Evolutionary conservation across 257 asterid species (phyloP).

Genomic region (Fraxinus cuspidata): DNA sequence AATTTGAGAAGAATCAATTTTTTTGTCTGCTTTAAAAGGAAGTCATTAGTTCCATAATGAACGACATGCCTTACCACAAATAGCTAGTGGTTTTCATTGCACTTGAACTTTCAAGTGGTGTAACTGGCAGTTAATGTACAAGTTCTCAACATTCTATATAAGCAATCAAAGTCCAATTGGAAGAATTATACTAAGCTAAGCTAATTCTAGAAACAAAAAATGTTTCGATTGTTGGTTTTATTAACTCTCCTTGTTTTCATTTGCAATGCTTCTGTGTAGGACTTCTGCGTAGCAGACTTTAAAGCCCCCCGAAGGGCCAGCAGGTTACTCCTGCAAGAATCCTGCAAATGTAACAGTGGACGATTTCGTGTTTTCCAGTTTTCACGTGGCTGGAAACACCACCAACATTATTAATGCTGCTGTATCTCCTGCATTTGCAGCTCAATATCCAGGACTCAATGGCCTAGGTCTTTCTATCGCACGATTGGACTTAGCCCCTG

Average conservation of each 20-base stretch:
- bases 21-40: not conserved
- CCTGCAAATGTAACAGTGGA: constrained; percentile 41
- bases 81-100: not conserved
- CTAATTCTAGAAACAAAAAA: constrained; percentile 15
- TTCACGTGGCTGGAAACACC: constrained; percentile 58
- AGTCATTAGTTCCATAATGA: not conserved
- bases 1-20: not conserved
- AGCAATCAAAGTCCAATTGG: not conserved
- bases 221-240: constrained; percentile 36
- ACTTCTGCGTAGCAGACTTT: constrained; percentile 70
- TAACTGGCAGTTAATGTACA: not conserved
- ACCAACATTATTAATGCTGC: constrained; percentile 70
- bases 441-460: constrained; percentile 67
- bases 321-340: constrained; percentile 74
- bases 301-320: constrained; percentile 48
- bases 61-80: not conserved
- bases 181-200: not conserved
- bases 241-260: constrained; percentile 34
- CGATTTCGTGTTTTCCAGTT: constrained; percentile 64
- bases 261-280: constrained; percentile 52
- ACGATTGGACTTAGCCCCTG: constrained; percentile 63
- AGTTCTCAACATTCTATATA: not conserved
- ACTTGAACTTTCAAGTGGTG: not conserved
- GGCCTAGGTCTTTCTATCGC: constrained; percentile 74
- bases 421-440: constrained; percentile 64